A percentile compares a stretch with the other conserved stretches of the same genome.
Evolutionary conservation across 192 early-diverging fungal genomes (phyloP).

Genomic region (Umbelopsis ramanniana): DNA sequence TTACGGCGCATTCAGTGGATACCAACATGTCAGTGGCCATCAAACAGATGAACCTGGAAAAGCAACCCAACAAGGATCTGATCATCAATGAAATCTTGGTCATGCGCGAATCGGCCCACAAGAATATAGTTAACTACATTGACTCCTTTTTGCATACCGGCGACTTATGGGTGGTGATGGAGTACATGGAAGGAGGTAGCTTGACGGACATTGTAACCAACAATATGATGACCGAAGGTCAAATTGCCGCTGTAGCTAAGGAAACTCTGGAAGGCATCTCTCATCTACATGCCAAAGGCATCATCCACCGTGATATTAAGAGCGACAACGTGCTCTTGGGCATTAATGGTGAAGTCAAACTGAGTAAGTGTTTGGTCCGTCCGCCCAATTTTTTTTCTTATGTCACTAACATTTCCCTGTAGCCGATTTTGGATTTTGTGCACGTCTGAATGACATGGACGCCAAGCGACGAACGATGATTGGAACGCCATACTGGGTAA

Average conservation of each 20-base stretch:
- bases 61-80: slow-evolving; percentile 92
- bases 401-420: slow-evolving; percentile 2
- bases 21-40: slow-evolving; percentile 80
- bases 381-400: neutral
- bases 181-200: slow-evolving; percentile 90
- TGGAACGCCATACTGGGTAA: slow-evolving; percentile 87
- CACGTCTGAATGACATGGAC: slow-evolving; percentile 68
- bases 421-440: slow-evolving; percentile 91
- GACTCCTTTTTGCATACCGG: slow-evolving; percentile 77
- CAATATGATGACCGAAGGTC: slow-evolving; percentile 78
- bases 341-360: slow-evolving; percentile 71
- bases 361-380: slow-evolving; percentile 45
- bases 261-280: slow-evolving; percentile 77
- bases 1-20: slow-evolving; percentile 72
- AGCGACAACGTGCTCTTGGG: slow-evolving; percentile 81
- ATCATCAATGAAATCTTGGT: slow-evolving; percentile 91
- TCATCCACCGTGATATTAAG: slow-evolving; percentile 91
- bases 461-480: slow-evolving; percentile 81
- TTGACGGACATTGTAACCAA: slow-evolving; percentile 82
- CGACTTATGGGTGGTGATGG: slow-evolving; percentile 91
- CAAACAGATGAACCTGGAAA: slow-evolving; percentile 93
- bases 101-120: slow-evolving; percentile 79
- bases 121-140: slow-evolving; percentile 86
- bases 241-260: slow-evolving; percentile 80
- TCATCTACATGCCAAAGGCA: slow-evolving; percentile 72